Percentiles rank a stretch among this genome's conserved stretches.
phyloP scores from a whole-genome alignment of 78 protist species.

The Dictyostelium firmibasis region DNA sequence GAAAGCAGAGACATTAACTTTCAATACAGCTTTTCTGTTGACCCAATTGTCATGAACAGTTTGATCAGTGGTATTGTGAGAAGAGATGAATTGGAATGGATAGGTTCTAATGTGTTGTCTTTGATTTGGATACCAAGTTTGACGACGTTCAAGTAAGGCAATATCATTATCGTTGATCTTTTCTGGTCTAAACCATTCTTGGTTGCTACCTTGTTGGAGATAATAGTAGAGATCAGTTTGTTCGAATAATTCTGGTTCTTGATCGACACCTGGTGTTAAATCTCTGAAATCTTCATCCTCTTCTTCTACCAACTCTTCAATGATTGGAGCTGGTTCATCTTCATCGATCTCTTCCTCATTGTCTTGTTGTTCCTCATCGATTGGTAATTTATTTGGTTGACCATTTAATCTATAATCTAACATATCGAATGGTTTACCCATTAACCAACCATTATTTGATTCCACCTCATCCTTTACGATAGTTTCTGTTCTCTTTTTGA shows the following conservation, averaged over 20 bases:
- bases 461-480: not conserved
- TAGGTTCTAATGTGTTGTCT: slow-evolving; percentile 40
- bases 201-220: slow-evolving; percentile 41
- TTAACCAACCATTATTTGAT: slow-evolving; percentile 30
- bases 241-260: not conserved
- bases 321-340: not conserved
- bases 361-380: not conserved
- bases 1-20: slow-evolving; percentile 40
- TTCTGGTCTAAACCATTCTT: slow-evolving; percentile 74
- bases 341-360: not conserved
- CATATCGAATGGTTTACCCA: slow-evolving; percentile 71
- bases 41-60: not conserved
- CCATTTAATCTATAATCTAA: not conserved
- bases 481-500: not conserved
- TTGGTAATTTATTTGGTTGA: slow-evolving; percentile 19
- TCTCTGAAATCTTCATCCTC: slow-evolving; percentile 9
- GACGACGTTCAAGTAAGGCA: slow-evolving; percentile 4
- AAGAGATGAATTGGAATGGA: slow-evolving; percentile 19
- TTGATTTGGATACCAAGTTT: slow-evolving; percentile 31
- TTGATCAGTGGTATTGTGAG: slow-evolving; percentile 22
- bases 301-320: not conserved
- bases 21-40: slow-evolving; percentile 33
- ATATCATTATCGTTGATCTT: slow-evolving; percentile 7
- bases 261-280: slow-evolving; percentile 3
- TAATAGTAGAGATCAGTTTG: slow-evolving; percentile 29